These are phyloP conservation scores for Pseudogymnoascus sp. DNA, from an alignment of 2,329 filamentous ascomycete species.

Conservation along the genomic window DNA sequence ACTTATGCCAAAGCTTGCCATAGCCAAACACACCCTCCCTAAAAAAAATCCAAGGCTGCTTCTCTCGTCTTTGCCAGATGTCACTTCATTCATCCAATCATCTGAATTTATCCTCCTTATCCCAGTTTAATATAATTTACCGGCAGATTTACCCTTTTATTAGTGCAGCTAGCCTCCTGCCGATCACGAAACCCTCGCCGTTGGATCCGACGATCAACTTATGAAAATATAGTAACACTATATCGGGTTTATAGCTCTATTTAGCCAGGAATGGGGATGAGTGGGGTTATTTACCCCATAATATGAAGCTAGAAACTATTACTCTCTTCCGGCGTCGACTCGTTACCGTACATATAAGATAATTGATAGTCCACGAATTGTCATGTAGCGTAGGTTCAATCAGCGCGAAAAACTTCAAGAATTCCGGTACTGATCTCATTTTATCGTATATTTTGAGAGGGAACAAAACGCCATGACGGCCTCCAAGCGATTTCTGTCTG, in stretches of 20 bases:
- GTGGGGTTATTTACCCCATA: not conserved
- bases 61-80: too few species aligned
- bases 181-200: not conserved
- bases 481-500: not conserved
- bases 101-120: too few species aligned
- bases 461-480: not conserved
- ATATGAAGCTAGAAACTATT: not conserved
- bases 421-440: not conserved
- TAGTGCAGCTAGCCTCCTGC: not conserved
- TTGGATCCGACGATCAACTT: not conserved
- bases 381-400: not conserved
- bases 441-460: not conserved
- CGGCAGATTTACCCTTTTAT: not conserved
- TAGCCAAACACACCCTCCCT: too few species aligned
- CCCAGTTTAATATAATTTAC: not conserved
- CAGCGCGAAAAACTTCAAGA: not conserved
- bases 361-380: not conserved
- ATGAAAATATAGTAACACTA: not conserved
- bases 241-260: not conserved
- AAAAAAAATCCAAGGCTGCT: too few species aligned
- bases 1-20: too few species aligned
- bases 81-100: too few species aligned
- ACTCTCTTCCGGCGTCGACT: not conserved
- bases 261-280: not conserved
- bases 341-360: not conserved